These are phyloP conservation scores for Beta vulgaris DNA, from an alignment of 148 eudicot species.

Conservation along the genomic window DNA sequence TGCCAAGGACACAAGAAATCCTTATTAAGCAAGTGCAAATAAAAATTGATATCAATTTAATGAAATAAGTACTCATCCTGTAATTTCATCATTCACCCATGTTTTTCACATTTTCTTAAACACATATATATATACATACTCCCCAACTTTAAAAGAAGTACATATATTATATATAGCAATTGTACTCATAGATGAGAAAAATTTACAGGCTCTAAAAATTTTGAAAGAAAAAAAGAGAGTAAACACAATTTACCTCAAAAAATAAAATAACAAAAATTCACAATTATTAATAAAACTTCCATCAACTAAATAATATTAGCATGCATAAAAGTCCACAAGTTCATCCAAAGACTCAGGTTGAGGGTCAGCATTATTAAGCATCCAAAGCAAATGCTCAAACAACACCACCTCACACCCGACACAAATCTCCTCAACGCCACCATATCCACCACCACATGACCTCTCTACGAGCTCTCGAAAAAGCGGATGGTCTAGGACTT, in stretches of 20 bases:
- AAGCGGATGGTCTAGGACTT: constrained; percentile 42
- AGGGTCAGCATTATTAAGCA: constrained; percentile 42
- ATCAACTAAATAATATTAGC: constrained; percentile 12
- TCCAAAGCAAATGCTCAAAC: constrained; percentile 63
- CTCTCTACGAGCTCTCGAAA: constrained; percentile 41
- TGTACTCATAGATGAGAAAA: constrained; percentile 9
- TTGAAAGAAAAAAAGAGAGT: not conserved
- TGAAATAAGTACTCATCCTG: not conserved
- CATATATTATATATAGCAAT: not conserved
- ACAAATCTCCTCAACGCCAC: constrained; percentile 23
- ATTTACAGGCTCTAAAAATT: not conserved
- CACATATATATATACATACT: not conserved
- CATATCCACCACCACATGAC: constrained; percentile 6
- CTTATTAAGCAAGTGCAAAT: not conserved
- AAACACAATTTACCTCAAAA: constrained; percentile 10
- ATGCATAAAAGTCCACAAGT: constrained; percentile 49
- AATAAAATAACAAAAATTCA: not conserved
- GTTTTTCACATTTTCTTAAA: not conserved
- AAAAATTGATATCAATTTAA: not conserved
- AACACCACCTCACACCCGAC: constrained; percentile 61
- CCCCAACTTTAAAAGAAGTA: not conserved
- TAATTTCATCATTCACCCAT: not conserved
- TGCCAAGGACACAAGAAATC: not conserved
- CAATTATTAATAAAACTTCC: not conserved
- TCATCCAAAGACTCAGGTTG: constrained; percentile 48